A percentile compares a stretch with the other conserved stretches of the same genome.
phyloP scores from a whole-genome alignment of 2,329 filamentous ascomycete species.

The Lasiodiplodia gonubiensis region DNA sequence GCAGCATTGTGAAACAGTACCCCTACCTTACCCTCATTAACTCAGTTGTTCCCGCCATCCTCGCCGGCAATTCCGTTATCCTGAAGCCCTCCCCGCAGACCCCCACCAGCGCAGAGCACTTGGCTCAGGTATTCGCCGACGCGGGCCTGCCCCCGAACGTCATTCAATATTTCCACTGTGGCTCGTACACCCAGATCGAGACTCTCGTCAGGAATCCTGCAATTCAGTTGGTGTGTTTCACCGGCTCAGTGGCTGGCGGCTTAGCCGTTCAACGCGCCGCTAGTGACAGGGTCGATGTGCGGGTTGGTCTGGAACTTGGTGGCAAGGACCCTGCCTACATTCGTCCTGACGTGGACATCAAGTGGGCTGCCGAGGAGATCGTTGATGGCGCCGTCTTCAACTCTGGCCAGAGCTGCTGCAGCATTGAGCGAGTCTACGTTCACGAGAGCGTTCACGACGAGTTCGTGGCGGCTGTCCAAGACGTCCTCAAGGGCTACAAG shows the following conservation, averaged over 20 bases:
- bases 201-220: conserved; percentile 76
- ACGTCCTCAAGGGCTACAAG: conserved; percentile 77
- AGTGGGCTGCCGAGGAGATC: conserved; percentile 92
- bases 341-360: conserved; percentile 80
- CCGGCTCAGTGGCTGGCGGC: conserved; percentile 76
- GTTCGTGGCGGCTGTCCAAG: conserved; percentile 79
- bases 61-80: conserved; percentile 89
- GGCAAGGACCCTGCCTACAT: conserved; percentile 96
- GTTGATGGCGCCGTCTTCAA: conserved; percentile 97
- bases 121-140: conserved; percentile 75
- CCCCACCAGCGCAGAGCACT: conserved; percentile 86
- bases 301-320: conserved; percentile 87
- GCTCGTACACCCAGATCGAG: conserved; percentile 77
- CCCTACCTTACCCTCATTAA: conserved; percentile 94
- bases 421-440: conserved; percentile 90
- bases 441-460: conserved; percentile 81
- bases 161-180: conserved; percentile 90
- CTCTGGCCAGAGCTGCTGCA: conserved; percentile 97
- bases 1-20: conserved; percentile 64
- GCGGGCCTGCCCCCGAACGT: conserved; percentile 84
- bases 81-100: conserved; percentile 95
- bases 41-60: conserved; percentile 86
- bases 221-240: conserved; percentile 87
- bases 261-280: conserved; percentile 27
- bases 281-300: conserved; percentile 76